A percentile compares a stretch with the other conserved stretches of the same genome.
Evolutionary conservation across 1,284 basidiomycete species (phyloP).

Genomic region (Sutorius eximius): DNA sequence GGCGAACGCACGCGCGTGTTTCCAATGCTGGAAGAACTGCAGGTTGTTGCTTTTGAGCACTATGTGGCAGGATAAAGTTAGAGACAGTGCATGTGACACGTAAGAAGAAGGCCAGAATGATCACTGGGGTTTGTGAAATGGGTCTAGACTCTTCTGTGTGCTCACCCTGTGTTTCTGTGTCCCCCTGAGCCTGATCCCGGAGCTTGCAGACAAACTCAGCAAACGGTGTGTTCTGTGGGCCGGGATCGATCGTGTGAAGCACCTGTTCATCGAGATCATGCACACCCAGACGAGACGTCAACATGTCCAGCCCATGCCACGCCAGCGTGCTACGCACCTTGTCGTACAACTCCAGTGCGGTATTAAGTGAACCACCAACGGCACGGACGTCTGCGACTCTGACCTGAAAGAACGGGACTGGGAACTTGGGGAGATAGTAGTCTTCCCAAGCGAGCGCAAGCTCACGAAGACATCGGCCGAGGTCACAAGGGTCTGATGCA

Average conservation of each 20-base stretch:
- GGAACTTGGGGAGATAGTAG: slow-evolving; percentile 33
- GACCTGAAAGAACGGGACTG: slow-evolving; percentile 35
- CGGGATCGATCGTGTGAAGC: slow-evolving; percentile 20
- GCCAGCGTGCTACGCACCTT: slow-evolving; percentile 23
- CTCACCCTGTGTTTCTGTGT: slow-evolving; percentile 31
- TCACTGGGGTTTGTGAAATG: slow-evolving; percentile 2
- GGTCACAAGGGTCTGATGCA: slow-evolving; percentile 15
- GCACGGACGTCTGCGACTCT: slow-evolving; percentile 35
- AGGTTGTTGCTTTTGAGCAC: slow-evolving; percentile 23
- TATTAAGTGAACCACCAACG: slow-evolving; percentile 31
- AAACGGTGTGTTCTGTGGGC: slow-evolving; percentile 21
- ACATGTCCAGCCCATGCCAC: neutral
- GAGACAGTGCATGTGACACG: neutral
- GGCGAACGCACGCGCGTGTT: slow-evolving; percentile 32
- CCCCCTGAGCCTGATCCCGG: slow-evolving; percentile 26
- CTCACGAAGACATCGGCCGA: slow-evolving; percentile 25
- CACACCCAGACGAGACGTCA: slow-evolving; percentile 1
- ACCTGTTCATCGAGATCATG: slow-evolving; percentile 17
- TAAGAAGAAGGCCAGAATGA: neutral
- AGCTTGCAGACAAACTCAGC: slow-evolving; percentile 25
- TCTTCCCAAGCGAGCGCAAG: slow-evolving; percentile 34
- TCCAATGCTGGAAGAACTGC: slow-evolving; percentile 34
- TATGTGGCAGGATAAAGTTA: neutral
- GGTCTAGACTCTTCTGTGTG: neutral
- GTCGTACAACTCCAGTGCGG: slow-evolving; percentile 30